Evolutionary conservation across 176 grass and related monocot species (phyloP).

Genomic region (Coix lacrymajobi): DNA sequence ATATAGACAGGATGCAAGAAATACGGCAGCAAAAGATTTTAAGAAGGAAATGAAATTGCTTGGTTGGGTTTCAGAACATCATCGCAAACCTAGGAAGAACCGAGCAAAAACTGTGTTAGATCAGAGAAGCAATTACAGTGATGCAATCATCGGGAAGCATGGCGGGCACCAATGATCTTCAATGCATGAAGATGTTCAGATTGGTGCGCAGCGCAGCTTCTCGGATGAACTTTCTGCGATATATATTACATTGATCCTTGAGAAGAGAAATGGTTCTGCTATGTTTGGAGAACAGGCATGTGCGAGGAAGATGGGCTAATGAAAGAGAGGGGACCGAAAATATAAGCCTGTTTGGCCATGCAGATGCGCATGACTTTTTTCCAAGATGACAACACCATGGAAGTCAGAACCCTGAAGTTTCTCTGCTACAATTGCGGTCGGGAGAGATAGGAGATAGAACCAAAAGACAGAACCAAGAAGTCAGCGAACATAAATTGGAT

Average conservation of each 20-base stretch:
- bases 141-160: constrained; percentile 38
- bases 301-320: background rate
- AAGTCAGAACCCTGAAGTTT: constrained; percentile 19
- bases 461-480: background rate
- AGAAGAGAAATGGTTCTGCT: background rate
- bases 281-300: background rate
- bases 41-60: constrained; percentile 1
- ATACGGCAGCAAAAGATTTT: background rate
- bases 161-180: background rate
- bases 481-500: background rate
- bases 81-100: constrained; percentile 3
- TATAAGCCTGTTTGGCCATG: constrained; percentile 22
- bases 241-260: background rate
- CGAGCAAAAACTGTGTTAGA: constrained; percentile 15
- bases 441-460: background rate
- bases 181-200: background rate
- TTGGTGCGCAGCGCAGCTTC: background rate
- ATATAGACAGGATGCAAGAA: constrained; percentile 12
- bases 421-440: constrained; percentile 23
- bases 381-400: background rate
- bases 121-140: constrained; percentile 34
- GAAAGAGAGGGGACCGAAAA: background rate
- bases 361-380: constrained; percentile 27
- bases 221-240: background rate
- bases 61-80: background rate